These are phyloP conservation scores for Penicillium antarcticum DNA, from an alignment of 495 filamentous ascomycete genomes.

Conservation along the genomic window DNA sequence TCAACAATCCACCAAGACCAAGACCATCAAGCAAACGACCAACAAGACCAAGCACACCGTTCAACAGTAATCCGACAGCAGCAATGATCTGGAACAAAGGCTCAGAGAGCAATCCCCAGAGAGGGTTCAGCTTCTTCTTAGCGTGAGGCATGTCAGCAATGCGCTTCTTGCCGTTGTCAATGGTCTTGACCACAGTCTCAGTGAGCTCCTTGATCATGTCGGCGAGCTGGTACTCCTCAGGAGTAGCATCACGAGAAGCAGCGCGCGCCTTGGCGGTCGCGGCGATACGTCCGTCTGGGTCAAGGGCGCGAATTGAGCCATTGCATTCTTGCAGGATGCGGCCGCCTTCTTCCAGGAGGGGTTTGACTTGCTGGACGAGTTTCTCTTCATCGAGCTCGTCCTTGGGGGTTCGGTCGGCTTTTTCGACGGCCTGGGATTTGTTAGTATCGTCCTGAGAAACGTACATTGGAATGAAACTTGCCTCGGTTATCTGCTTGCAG, in stretches of 20 bases:
- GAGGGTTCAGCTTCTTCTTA: constrained; percentile 88
- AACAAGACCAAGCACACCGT: constrained; percentile 78
- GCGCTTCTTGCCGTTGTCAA: constrained; percentile 81
- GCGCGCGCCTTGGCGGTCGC: constrained; percentile 83
- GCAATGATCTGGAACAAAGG: constrained; percentile 92
- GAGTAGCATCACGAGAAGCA: constrained; percentile 74
- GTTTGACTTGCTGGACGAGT: constrained; percentile 80
- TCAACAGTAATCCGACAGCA: constrained; percentile 79
- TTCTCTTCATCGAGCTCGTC: constrained; percentile 90
- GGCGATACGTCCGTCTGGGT: constrained; percentile 82
- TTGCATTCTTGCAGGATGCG: constrained; percentile 84
- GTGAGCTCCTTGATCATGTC: constrained; percentile 76
- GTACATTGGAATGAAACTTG: constrained; percentile 29
- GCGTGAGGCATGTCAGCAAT: constrained; percentile 89
- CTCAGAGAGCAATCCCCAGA: constrained; percentile 78
- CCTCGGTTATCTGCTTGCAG: constrained; percentile 82
- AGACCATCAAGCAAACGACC: constrained; percentile 77
- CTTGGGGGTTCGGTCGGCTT: constrained; percentile 77
- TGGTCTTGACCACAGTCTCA: constrained; percentile 63
- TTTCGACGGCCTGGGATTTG: constrained; percentile 62
- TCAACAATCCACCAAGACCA: constrained; percentile 78
- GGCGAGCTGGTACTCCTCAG: constrained; percentile 82
- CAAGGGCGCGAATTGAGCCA: constrained; percentile 83
- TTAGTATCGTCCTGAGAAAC: constrained; percentile 19
- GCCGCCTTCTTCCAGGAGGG: constrained; percentile 79